Base-by-base conservation (phyloP, 352 stramenopile species). In the Globisporangium cystogenes region DNA sequence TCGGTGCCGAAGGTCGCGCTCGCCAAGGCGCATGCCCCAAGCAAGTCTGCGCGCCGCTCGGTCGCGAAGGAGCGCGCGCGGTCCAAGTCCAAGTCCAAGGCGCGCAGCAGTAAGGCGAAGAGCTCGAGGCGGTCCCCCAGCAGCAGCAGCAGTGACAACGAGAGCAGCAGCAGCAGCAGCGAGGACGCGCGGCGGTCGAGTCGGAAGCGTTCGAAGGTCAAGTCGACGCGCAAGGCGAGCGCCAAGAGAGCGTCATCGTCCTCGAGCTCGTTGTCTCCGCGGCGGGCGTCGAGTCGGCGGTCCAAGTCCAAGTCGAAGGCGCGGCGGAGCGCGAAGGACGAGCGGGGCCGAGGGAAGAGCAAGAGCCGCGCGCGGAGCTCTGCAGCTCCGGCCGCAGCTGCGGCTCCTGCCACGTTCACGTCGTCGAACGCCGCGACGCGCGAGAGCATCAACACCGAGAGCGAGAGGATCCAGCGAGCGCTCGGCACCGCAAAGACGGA, bases 31-130 rank as follows among this genome's bases (percentile, higher is more conserved):
- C 44, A n/a, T 7, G 33, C 37, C 33, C 8, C 33, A n/a, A 36
- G 24, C 0, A 42, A 40, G 12, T 21, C 16, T 7, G 42, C 35
- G 18, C 37, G 51, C 1, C 12, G 29, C 36, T 67, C 60, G 40
- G 62, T 60, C 11, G 44, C 68, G 29, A 57, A 56, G 7, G 62
- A 33, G 15, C 68, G 61, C 40, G 70, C 67, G 43, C 69, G 65
- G 21, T 84, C 78, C 53, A 76, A 82, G 21, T 84, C 78, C 53
- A 76, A 82, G 54, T 87, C 76, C 7, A 59, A 49, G 21, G 21
- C 29, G 23, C 54, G 55, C 7, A 55, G 27, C 7, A 49, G 53
- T 15, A 68, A 55, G 35, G 62, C 63, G 27, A 26, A 24, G 39
- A 23, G 29, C 29, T 39, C 29, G 50, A 21, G 39, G 20, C 45